These are phyloP conservation scores for Fonsecaea multimorphosa DNA, from an alignment of 2,329 filamentous ascomycete species.

Conservation along the genomic window DNA sequence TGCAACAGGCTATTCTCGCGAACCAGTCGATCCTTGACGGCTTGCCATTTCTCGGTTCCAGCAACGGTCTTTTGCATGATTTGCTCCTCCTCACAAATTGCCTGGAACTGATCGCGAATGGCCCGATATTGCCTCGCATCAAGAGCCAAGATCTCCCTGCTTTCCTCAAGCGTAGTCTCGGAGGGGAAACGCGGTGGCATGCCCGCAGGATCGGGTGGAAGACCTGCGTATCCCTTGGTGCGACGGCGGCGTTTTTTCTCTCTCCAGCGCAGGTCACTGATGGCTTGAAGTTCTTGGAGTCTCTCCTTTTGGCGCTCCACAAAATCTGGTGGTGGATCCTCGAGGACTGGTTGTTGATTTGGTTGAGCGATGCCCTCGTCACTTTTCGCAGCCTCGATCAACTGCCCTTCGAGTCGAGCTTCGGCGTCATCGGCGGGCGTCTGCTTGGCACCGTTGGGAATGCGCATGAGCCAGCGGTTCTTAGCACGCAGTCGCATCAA, in stretches of 20 bases:
- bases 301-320: slow-evolving; percentile 62
- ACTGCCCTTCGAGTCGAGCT: slow-evolving; percentile 41
- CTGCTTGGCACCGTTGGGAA: slow-evolving; percentile 63
- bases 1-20: slow-evolving; percentile 69
- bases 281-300: slow-evolving; percentile 60
- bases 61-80: slow-evolving; percentile 78
- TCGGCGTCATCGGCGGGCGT: slow-evolving; percentile 34
- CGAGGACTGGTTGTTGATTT: slow-evolving; percentile 5
- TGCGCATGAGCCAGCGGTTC: slow-evolving; percentile 71
- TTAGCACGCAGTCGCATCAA: slow-evolving; percentile 71
- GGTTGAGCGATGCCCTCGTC: slow-evolving; percentile 19
- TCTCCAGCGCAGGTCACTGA: slow-evolving; percentile 67
- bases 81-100: slow-evolving; percentile 70
- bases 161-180: slow-evolving; percentile 81
- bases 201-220: slow-evolving; percentile 70
- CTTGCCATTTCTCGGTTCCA: slow-evolving; percentile 75
- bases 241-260: slow-evolving; percentile 71
- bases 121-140: slow-evolving; percentile 68
- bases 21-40: slow-evolving; percentile 70
- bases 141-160: slow-evolving; percentile 71
- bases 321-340: slow-evolving; percentile 52
- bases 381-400: slow-evolving; percentile 39
- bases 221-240: slow-evolving; percentile 70
- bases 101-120: slow-evolving; percentile 70
- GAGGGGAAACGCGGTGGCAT: slow-evolving; percentile 74